These are phyloP conservation scores for Erysimum pusillum DNA, from an alignment of 441 rosid species.

Conservation along the genomic window DNA sequence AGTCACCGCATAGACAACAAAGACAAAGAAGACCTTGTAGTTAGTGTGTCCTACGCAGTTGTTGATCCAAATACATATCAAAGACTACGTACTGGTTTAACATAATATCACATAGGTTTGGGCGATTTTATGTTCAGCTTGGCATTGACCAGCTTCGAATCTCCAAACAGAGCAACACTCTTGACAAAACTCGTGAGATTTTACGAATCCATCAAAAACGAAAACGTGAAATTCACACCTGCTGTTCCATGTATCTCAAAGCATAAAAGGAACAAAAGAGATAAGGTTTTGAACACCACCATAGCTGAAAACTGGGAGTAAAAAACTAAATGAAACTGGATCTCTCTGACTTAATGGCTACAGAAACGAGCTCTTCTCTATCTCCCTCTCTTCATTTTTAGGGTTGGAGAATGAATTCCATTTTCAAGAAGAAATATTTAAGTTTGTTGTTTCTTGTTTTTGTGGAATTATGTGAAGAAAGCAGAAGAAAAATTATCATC, in stretches of 20 bases:
- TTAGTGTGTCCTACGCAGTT: slow-evolving; percentile 95
- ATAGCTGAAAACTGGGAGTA: slow-evolving; percentile 40
- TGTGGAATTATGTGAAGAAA: slow-evolving; percentile 19
- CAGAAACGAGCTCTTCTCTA: background rate
- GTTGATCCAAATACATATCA: slow-evolving; percentile 89
- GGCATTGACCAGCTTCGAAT: slow-evolving; percentile 60
- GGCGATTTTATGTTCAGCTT: slow-evolving; percentile 25
- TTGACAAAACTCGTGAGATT: slow-evolving; percentile 34
- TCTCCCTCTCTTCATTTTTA: slow-evolving; percentile 14
- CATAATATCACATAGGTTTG: slow-evolving; percentile 45
- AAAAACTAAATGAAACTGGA: slow-evolving; percentile 25
- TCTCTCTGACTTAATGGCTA: slow-evolving; percentile 14
- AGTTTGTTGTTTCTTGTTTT: background rate
- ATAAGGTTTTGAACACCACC: slow-evolving; percentile 49
- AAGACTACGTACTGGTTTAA: slow-evolving; percentile 46
- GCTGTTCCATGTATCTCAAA: slow-evolving; percentile 21
- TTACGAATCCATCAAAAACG: background rate
- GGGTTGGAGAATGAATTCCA: slow-evolving; percentile 48
- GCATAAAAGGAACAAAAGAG: slow-evolving; percentile 49
- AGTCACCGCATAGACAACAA: slow-evolving; percentile 76
- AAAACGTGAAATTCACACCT: background rate
- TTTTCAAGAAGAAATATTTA: slow-evolving; percentile 40
- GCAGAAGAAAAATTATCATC: background rate
- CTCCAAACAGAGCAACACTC: slow-evolving; percentile 69
- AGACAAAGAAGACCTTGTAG: slow-evolving; percentile 86